Evolutionary conservation across 345 rosid species (phyloP), one percentile per base, ranked within the genome.

Genomic region (Stellera chamaejasme): DNA sequence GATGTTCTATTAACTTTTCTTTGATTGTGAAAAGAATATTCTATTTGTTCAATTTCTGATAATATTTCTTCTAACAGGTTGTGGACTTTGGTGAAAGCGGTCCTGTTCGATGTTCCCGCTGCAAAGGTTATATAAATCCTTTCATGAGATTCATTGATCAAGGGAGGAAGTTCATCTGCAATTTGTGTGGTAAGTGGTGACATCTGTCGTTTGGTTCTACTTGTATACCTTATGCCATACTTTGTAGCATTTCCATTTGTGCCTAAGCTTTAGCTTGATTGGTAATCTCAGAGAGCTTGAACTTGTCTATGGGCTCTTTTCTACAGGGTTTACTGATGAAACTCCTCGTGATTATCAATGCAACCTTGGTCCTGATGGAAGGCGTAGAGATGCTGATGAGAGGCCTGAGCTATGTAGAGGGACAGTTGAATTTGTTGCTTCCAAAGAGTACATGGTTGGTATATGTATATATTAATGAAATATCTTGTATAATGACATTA

Each of bases 321-420:
- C 65, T 55, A 52, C 81, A 90, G 96, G 97, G 54, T 87, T 84
- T 67, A 75, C 82, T 44, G 88, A 81, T 62, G 91, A 82, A 64
- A 87, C 91, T 62, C 96, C 96, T 13, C 81, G 82, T 56, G 96
- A 90, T 61, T 90, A 90, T 72, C 87, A 72, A 60, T 87, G 94
- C 87, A 79, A 84, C 77, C 81, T 87, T 48, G 96, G 91, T 68
- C 94, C 94, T 41, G 89, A 90, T 79, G 96, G 96, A 66, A 75
- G 87, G 69, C 91, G 91, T 50, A 83, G 96, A 66, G 98, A 91
- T 82, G 95, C 92, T 45, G 85, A 91, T 77, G 91, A 91, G 54
- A 91, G 98, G 77, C 94, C 95, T 53, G 98, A 91, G 77, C 81
- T 91, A 57, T 91, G 95, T 70, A 79, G 84, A 71, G 98, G 98